phyloP scores from a whole-genome alignment of 2,329 filamentous ascomycete species.

The Penicillium crustosum region DNA sequence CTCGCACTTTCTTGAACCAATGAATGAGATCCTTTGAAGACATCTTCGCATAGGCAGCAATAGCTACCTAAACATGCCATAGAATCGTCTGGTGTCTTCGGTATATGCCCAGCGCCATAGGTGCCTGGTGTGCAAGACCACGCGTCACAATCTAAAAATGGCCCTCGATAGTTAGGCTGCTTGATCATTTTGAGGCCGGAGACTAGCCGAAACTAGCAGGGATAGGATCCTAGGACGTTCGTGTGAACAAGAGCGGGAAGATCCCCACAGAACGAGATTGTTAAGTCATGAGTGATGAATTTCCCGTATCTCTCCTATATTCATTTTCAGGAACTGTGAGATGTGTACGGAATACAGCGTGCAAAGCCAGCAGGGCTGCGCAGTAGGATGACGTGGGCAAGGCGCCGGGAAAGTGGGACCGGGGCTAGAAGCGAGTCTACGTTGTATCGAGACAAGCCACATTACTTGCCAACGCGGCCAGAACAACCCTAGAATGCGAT shows the following conservation, averaged over 20 bases:
- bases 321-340: background rate
- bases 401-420: constrained; percentile 3
- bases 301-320: background rate
- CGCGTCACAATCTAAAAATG: background rate
- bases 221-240: background rate
- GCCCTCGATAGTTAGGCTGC: background rate
- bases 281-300: background rate
- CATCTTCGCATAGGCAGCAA: background rate
- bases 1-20: background rate
- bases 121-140: background rate
- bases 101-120: background rate
- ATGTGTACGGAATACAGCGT: background rate
- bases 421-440: background rate
- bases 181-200: background rate
- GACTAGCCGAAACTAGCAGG: background rate
- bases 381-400: constrained; percentile 5
- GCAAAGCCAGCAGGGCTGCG: background rate
- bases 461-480: background rate
- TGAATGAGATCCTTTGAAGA: background rate
- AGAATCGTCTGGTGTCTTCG: background rate
- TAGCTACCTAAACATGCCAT: background rate
- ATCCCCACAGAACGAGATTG: background rate
- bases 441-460: background rate
- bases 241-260: background rate
- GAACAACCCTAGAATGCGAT: background rate